Conservation (phyloP, 129 eudicot genomes). For the Mikania micrantha region DNA sequence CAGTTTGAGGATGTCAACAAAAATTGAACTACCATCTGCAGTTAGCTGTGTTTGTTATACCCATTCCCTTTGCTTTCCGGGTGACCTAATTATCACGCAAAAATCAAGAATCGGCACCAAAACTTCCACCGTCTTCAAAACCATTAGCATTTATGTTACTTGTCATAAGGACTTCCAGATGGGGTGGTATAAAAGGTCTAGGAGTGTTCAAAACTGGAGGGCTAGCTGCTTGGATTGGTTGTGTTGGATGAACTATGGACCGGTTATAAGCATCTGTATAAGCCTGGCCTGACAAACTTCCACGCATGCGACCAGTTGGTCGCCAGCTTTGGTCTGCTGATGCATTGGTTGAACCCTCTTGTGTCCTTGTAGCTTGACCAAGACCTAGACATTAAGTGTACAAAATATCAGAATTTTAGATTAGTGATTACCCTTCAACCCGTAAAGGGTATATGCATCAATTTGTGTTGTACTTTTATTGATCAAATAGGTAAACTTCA, state of each 20-base stretch:
- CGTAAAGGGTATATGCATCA: neutral
- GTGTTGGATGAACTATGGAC: slow-evolving; percentile 33
- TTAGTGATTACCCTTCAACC: neutral
- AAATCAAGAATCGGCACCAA: neutral
- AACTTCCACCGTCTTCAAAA: slow-evolving; percentile 1
- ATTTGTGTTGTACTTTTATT: neutral
- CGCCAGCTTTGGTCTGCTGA: slow-evolving; percentile 46
- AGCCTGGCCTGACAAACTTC: slow-evolving; percentile 59
- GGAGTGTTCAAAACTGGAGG: slow-evolving; percentile 30
- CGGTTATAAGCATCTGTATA: slow-evolving; percentile 46
- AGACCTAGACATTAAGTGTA: neutral
- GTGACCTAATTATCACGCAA: slow-evolving; percentile 1
- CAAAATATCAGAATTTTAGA: neutral
- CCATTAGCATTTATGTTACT: slow-evolving; percentile 13
- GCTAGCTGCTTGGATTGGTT: slow-evolving; percentile 43
- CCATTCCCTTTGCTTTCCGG: neutral
- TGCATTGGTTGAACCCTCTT: slow-evolving; percentile 10
- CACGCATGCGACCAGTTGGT: slow-evolving; percentile 78
- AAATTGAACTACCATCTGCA: neutral
- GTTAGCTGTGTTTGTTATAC: slow-evolving; percentile 7
- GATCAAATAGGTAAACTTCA: neutral
- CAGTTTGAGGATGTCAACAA: neutral
- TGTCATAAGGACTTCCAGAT: slow-evolving; percentile 25
- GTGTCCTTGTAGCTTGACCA: slow-evolving; percentile 7
- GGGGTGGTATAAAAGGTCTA: slow-evolving; percentile 30